Evolutionary conservation across 2,329 filamentous ascomycete genomes (phyloP).

Genomic region (Fusarium sp.): DNA sequence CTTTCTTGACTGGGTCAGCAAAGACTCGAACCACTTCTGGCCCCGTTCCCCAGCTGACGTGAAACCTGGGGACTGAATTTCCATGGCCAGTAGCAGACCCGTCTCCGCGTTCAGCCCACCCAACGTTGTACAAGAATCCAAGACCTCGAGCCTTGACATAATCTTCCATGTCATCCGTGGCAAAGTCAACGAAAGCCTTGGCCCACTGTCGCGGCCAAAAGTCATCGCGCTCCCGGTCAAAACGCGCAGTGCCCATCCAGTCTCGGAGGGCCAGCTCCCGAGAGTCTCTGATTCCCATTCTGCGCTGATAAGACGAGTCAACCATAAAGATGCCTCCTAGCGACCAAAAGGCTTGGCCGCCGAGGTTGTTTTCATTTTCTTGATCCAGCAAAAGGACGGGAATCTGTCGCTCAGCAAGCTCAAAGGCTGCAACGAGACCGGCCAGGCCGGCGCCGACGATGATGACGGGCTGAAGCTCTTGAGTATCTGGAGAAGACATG

Average conservation of each 20-base stretch:
- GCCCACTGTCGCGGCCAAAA: conserved; percentile 70
- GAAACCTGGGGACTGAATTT: conserved; percentile 72
- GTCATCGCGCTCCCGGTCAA: conserved; percentile 67
- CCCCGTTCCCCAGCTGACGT: conserved; percentile 70
- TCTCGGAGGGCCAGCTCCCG: conserved; percentile 67
- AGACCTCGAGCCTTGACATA: conserved; percentile 66
- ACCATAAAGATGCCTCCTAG: conserved; percentile 71
- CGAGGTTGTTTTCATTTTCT: conserved; percentile 65
- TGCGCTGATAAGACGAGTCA: conserved; percentile 66
- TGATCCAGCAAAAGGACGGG: conserved; percentile 66
- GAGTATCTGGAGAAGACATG: conserved; percentile 19
- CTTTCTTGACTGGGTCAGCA: conserved; percentile 64
- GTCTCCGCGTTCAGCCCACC: conserved; percentile 70
- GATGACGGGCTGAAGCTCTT: conserved; percentile 56
- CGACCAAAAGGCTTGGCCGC: conserved; percentile 73
- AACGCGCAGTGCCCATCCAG: conserved; percentile 67
- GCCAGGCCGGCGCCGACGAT: conserved; percentile 68
- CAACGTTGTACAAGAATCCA: conserved; percentile 64
- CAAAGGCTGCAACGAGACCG: conserved; percentile 69
- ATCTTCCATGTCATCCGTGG: conserved; percentile 66
- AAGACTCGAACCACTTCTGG: conserved; percentile 70
- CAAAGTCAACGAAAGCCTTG: conserved; percentile 72
- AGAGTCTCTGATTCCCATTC: conserved; percentile 67
- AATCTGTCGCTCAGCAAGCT: conserved; percentile 63
- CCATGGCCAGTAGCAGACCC: conserved; percentile 67